Conservation (phyloP, 208 protist species). For the Leishmania tarentolae region DNA sequence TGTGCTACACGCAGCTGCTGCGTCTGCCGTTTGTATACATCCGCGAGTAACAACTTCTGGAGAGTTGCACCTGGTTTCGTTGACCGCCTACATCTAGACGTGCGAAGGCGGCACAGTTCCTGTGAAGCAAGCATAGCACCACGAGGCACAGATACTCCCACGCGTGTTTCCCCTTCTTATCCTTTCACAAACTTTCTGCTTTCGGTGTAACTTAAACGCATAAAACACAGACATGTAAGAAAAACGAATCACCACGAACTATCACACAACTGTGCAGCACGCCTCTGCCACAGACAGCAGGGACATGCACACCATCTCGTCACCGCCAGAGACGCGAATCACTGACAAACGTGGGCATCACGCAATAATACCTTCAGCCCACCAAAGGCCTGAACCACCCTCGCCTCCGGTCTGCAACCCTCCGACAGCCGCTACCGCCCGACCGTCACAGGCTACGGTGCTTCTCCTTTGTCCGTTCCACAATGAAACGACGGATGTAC, state of each 20-base stretch:
- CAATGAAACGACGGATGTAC: constrained; percentile 66
- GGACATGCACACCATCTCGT: neutral
- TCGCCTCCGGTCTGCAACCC: neutral
- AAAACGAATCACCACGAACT: neutral
- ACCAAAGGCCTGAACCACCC: neutral
- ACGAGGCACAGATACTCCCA: neutral
- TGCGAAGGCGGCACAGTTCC: neutral
- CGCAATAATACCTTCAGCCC: neutral
- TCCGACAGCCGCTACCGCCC: neutral
- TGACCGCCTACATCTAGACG: neutral
- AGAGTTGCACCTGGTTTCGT: neutral
- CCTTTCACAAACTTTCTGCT: neutral
- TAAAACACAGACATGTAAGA: neutral
- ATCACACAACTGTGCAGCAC: neutral
- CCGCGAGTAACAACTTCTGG: neutral
- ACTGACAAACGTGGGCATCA: neutral
- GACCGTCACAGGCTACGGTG: constrained; percentile 50
- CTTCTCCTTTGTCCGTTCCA: constrained; percentile 67
- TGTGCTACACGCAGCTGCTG: neutral
- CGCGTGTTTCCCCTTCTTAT: too few species aligned
- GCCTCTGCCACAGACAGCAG: neutral
- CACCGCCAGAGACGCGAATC: neutral
- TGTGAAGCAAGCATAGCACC: neutral
- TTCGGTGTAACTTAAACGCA: neutral
- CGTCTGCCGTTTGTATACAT: neutral